phyloP scores from a whole-genome alignment of 768 basidiomycete genomes.

The Amanita pseudoporphyria region DNA sequence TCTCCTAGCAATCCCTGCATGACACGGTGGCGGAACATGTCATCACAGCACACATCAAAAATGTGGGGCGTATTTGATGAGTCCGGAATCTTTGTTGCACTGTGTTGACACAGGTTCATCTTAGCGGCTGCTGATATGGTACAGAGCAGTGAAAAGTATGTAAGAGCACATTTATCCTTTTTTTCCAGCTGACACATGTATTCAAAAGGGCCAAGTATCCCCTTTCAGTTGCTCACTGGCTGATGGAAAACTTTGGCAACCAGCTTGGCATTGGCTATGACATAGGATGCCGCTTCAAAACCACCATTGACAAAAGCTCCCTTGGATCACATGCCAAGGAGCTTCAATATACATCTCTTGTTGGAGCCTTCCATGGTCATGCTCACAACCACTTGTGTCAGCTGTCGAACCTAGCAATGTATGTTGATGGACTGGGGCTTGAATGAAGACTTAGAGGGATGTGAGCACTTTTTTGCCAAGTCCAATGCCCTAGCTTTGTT shows the following conservation, averaged over 20 bases:
- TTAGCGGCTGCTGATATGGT: not conserved
- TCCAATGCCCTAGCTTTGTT: too few relatives aligned
- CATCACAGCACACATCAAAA: too few relatives aligned
- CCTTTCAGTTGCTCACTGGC: too few relatives aligned
- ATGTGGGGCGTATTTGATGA: constrained; percentile 24
- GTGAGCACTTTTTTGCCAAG: too few relatives aligned
- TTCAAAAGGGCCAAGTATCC: too few relatives aligned
- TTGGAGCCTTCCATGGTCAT: constrained; percentile 15
- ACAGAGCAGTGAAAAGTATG: not conserved
- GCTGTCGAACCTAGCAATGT: too few relatives aligned
- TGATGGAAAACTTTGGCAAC: not conserved
- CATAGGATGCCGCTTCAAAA: constrained; percentile 18
- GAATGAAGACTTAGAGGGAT: too few relatives aligned
- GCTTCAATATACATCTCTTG: constrained; percentile 5
- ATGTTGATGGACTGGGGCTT: too few relatives aligned
- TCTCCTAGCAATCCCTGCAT: constrained; percentile 16
- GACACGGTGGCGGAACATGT: constrained; percentile 16
- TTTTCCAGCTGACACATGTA: too few relatives aligned
- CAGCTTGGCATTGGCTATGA: constrained; percentile 13
- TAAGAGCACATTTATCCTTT: not conserved
- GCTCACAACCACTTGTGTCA: too few relatives aligned
- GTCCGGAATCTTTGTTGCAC: constrained; percentile 19
- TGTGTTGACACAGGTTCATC: constrained; percentile 23
- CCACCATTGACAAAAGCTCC: constrained; percentile 14
- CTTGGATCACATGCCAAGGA: constrained; percentile 9